Percentiles rank a stretch among this genome's conserved stretches.
Conservation (phyloP, 306 rosid species). For the Abrus precatorius region DNA sequence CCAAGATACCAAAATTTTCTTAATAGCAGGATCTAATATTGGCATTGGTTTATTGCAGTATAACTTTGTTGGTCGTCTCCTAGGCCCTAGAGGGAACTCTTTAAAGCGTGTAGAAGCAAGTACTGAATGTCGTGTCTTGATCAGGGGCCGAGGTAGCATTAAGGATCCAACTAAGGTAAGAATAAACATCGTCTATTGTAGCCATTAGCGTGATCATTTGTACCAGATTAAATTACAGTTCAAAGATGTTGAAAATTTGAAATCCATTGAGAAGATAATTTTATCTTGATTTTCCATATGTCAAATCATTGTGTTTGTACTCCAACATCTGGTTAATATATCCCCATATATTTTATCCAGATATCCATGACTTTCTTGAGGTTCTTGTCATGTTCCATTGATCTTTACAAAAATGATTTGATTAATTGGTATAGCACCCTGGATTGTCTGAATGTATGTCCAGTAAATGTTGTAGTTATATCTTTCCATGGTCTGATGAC, state of each 20-base stretch:
- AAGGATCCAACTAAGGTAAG: conserved; percentile 92
- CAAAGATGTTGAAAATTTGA: conserved; percentile 17
- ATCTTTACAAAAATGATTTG: not conserved
- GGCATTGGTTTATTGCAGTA: conserved; percentile 62
- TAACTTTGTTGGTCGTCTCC: conserved; percentile 97
- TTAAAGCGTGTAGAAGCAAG: conserved; percentile 96
- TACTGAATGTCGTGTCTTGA: conserved; percentile 96
- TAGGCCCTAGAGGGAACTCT: conserved; percentile 99
- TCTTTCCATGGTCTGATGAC: not conserved
- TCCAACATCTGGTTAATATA: not conserved
- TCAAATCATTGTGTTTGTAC: conserved; percentile 31
- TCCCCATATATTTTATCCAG: not conserved
- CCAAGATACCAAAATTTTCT: not conserved
- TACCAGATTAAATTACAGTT: conserved; percentile 20
- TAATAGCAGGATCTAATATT: conserved; percentile 45
- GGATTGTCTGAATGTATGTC: conserved; percentile 19
- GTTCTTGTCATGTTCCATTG: not conserved
- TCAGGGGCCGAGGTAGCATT: conserved; percentile 99
- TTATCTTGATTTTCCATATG: not conserved
- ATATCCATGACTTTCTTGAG: not conserved
- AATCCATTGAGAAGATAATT: conserved; percentile 10
- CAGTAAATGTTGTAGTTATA: conserved; percentile 14
- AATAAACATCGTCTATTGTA: conserved; percentile 29
- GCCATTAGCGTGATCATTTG: conserved; percentile 15
- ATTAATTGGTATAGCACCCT: conserved; percentile 3